These are phyloP conservation scores for Eimeria maxima DNA, from an alignment of 169 alveolate genomes.

Conservation along the genomic window DNA sequence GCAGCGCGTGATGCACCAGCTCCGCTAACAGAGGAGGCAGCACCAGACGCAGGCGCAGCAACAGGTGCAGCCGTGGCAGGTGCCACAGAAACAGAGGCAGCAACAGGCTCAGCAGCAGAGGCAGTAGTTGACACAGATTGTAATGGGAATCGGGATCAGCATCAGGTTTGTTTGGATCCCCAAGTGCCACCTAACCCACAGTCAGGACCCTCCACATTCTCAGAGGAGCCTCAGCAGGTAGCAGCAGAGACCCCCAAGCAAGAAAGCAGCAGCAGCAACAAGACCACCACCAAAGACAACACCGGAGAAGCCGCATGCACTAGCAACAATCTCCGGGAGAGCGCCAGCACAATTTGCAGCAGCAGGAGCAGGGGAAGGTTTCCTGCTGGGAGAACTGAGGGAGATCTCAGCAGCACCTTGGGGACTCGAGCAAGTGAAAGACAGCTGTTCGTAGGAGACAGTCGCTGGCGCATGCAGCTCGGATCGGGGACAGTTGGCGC, in stretches of 20 bases:
- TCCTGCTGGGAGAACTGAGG: not conserved
- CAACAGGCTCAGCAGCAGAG: not conserved
- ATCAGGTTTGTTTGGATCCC: too few species aligned
- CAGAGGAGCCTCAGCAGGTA: not conserved
- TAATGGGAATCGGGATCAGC: too few species aligned
- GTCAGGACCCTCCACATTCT: not conserved
- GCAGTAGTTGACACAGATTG: not conserved
- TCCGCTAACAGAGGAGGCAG: not conserved
- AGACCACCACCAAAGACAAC: not conserved
- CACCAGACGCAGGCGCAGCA: not conserved
- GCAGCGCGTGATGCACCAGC: not conserved
- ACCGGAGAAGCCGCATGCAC: not conserved
- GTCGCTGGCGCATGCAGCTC: constrained; percentile 50
- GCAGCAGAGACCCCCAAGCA: not conserved
- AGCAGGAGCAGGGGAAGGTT: not conserved
- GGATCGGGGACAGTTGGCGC: not conserved
- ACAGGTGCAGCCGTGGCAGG: not conserved
- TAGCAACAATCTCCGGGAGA: not conserved
- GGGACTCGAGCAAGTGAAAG: not conserved
- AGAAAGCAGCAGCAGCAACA: not conserved
- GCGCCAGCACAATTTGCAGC: not conserved
- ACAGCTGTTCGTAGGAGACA: not conserved
- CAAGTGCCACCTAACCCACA: not conserved
- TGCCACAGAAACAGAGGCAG: not conserved
- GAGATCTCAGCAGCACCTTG: not conserved